These are phyloP conservation scores for Penicillium occitanis DNA, from an alignment of 2,329 filamentous ascomycete species.

Conservation along the genomic window DNA sequence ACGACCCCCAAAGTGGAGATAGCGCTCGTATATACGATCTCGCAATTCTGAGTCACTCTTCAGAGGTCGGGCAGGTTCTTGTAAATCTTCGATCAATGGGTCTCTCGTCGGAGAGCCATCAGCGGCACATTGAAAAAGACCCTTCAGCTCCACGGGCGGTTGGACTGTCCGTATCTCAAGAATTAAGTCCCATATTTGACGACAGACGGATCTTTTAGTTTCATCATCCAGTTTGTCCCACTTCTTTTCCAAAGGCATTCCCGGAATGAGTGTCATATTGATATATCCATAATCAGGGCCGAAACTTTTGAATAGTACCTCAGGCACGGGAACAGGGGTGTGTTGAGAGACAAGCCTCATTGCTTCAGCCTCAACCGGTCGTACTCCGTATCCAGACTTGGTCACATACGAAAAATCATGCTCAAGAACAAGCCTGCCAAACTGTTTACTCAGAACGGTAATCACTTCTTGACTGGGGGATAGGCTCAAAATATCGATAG, in stretches of 20 bases:
- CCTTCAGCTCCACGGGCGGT: conserved; percentile 22
- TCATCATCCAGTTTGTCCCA: background rate
- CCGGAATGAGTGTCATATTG: background rate
- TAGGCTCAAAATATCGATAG: background rate
- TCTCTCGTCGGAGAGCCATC: conserved; percentile 28
- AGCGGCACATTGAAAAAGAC: conserved; percentile 27
- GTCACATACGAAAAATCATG: conserved; percentile 24
- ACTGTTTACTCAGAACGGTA: conserved; percentile 23
- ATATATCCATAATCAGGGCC: background rate
- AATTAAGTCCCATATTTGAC: conserved; percentile 3
- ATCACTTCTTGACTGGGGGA: conserved; percentile 23
- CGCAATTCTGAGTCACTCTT: conserved; percentile 26
- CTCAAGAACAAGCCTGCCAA: conserved; percentile 25
- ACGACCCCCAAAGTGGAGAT: conserved; percentile 27
- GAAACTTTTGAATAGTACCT: conserved; percentile 23
- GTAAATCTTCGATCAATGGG: conserved; percentile 24
- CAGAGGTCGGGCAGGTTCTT: conserved; percentile 26
- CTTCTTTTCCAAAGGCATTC: background rate
- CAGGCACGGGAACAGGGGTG: conserved; percentile 21
- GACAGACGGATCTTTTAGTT: background rate
- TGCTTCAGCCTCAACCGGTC: conserved; percentile 23
- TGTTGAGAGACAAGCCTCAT: conserved; percentile 21
- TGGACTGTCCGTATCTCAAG: conserved; percentile 25
- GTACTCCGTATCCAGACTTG: conserved; percentile 25
- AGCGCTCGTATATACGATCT: conserved; percentile 29